Base-by-base conservation (phyloP, 306 rosid genomes). In the Corylus heterophylla region DNA sequence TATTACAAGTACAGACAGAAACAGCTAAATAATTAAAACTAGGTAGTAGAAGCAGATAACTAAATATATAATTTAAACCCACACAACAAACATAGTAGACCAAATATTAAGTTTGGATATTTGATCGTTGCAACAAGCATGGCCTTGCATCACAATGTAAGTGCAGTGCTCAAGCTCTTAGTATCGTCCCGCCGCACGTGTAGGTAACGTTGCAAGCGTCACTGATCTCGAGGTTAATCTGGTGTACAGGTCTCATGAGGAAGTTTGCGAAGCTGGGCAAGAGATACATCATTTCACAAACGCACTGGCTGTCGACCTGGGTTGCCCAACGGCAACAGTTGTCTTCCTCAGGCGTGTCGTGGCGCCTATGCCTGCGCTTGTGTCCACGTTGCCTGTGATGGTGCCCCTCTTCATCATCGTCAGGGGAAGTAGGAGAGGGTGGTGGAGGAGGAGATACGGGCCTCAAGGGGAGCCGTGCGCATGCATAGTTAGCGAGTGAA, bases 271-370 rank as follows among this genome's bases (percentile, higher is more conserved):
- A 79, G n/a, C 31, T 73, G 5, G 98, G 94, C 89, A 94, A 77
- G 47, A 63, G 92, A 61, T 73, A 54, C 3, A 94, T 86, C 76
- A 88, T 31, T 10, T 90, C 92, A 74, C 98, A 92, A 31, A 92
- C 92, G 49, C 98, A 94, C 37, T 87, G 79, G 69, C 17, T 77
- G 56, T 92, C 98, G 11, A 95, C 83, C 59, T 85, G 86, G 50
- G 3, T 79, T 17, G 86, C 85, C 98, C 98, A 95, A 61, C 89
- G 71, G 82, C 98, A 95, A 49, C 98, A 95, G 37, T 84, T 83
- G 0, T 89, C 90, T 56, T 86, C 92, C 13, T 76, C 86, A 0
- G 82, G 54, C 0, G 87, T 67, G 10, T 47, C 54, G 42, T 18
- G 61, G 5, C 27, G 79, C 45, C 67, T 63, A 39, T 75, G 90